These are phyloP conservation scores for Stephania cephalantha DNA, from an alignment of 164 flowering plant species.

Conservation along the genomic window DNA sequence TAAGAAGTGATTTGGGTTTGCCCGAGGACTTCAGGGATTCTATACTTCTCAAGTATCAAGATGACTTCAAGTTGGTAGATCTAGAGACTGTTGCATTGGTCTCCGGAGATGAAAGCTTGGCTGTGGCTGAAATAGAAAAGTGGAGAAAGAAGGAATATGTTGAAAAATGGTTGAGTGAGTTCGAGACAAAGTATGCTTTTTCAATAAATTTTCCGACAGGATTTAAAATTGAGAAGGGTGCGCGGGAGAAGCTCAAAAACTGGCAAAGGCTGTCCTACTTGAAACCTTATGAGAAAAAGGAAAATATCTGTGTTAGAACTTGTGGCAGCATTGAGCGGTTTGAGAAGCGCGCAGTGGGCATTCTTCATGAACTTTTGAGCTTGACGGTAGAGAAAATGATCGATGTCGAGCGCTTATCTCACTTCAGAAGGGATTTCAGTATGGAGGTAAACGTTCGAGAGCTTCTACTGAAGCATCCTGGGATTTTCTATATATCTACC, in stretches of 20 bases:
- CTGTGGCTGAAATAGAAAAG: slow-evolving; percentile 57
- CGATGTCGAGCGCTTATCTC: slow-evolving; percentile 61
- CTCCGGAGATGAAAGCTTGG: slow-evolving; percentile 39
- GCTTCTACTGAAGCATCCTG: slow-evolving; percentile 79
- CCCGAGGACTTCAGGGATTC: slow-evolving; percentile 68
- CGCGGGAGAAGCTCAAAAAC: slow-evolving; percentile 52
- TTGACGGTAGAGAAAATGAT: slow-evolving; percentile 84
- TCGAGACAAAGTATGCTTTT: slow-evolving; percentile 71
- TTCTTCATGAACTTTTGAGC: slow-evolving; percentile 77
- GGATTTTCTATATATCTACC: slow-evolving; percentile 81
- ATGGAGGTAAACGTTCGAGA: slow-evolving; percentile 73
- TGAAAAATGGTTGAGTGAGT: slow-evolving; percentile 91
- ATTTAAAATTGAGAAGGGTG: slow-evolving; percentile 56
- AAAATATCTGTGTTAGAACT: slow-evolving; percentile 25
- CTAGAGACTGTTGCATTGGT: slow-evolving; percentile 59
- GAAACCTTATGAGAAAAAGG: slow-evolving; percentile 64
- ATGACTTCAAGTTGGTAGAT: slow-evolving; percentile 51
- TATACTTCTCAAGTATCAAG: slow-evolving; percentile 42
- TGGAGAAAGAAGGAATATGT: slow-evolving; percentile 80
- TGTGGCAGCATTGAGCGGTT: slow-evolving; percentile 62
- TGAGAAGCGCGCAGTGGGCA: slow-evolving; percentile 76
- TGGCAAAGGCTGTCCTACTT: slow-evolving; percentile 82
- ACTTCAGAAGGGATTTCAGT: slow-evolving; percentile 65
- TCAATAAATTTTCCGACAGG: slow-evolving; percentile 77
- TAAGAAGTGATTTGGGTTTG: slow-evolving; percentile 68